Evolutionary conservation across 208 protist species (phyloP).

Genomic region (Eutreptiella sp.): DNA sequence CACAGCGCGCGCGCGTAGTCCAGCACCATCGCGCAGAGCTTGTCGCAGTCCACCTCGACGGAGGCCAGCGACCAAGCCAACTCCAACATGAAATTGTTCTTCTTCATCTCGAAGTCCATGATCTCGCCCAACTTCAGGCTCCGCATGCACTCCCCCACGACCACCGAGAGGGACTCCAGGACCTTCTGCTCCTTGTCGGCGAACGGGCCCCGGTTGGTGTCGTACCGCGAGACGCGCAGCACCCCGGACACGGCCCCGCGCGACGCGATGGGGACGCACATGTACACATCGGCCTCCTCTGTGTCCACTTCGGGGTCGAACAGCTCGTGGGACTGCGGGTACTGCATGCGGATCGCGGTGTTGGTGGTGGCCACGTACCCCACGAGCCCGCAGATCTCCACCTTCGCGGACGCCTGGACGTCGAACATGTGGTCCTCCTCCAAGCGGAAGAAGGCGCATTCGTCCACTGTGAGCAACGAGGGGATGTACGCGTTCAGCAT

Average conservation of each 20-base stretch:
- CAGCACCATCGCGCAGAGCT: constrained; percentile 56
- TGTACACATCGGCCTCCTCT: too few species aligned
- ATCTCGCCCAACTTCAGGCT: constrained; percentile 61
- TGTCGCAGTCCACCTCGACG: constrained; percentile 57
- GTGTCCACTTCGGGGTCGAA: constrained; percentile 58
- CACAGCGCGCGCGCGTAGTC: constrained; percentile 59
- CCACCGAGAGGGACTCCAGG: constrained; percentile 59
- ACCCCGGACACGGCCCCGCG: constrained; percentile 56
- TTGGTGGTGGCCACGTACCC: too few species aligned
- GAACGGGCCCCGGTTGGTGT: constrained; percentile 49
- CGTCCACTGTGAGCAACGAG: too few species aligned
- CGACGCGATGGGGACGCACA: constrained; percentile 61
- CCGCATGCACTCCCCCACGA: constrained; percentile 55
- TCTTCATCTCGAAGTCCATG: constrained; percentile 56
- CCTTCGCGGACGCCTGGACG: too few species aligned
- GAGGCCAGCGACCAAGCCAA: constrained; percentile 60
- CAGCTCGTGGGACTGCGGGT: too few species aligned
- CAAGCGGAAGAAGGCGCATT: too few species aligned
- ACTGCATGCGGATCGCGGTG: too few species aligned
- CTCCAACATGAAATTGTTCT: constrained; percentile 56
- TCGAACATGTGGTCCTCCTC: too few species aligned
- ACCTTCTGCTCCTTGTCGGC: constrained; percentile 53
- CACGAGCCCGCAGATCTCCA: too few species aligned
- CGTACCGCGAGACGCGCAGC: too few species aligned
- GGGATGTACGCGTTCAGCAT: too few species aligned